Evolutionary conservation across 2,329 filamentous ascomycete species (phyloP), one percentile per base, ranked within the genome.

Genomic region (Trichoderma lentiforme): DNA sequence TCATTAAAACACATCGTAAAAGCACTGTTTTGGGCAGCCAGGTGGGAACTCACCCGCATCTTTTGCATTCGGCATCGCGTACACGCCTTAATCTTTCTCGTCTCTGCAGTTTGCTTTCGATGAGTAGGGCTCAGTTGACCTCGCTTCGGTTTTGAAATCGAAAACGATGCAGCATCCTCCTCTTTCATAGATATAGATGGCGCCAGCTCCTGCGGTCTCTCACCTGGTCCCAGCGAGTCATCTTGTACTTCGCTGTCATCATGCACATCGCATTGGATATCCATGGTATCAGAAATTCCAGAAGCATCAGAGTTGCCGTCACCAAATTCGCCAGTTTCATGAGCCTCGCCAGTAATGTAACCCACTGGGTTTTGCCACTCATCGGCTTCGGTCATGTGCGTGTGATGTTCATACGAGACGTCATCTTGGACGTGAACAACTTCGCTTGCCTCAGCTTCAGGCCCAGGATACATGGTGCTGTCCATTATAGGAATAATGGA

Each of bases 11-110:
- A 39, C 15, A n/a, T 53, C 3, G n/a, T 12, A 51, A 51, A 51
- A 51, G n/a, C 43, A 53, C 6, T 53, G 21, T 51, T 21, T 11
- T 21, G n/a, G 39, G 21, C 4, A 28, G 12, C 7, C 8, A 58
- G 9, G 7, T 18, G 2, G 36, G 61, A 12, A 79, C 83, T 74
- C 80, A 85, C 84, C 26, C 80, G 79, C 64, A 84, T 78, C 18
- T 82, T 82, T 73, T 86, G 84, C 71, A 82, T 82, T 39, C 82
- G 81, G 74, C 84, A 86, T 14, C 84, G 80, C 18, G 85, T 76
- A 64, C 84, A 86, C 0, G 84, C 84, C 32, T 80, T 81, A 21
- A 78, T 74, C 12, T 74, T 77, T 14, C 82, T 78, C 2, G 82
- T 83, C 15, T 78, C 76, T 28, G 78, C 78, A 1, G 81, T 82